Evolutionary conservation across 352 stramenopile species (phyloP).

Genomic region (Phytophthora citricola): DNA sequence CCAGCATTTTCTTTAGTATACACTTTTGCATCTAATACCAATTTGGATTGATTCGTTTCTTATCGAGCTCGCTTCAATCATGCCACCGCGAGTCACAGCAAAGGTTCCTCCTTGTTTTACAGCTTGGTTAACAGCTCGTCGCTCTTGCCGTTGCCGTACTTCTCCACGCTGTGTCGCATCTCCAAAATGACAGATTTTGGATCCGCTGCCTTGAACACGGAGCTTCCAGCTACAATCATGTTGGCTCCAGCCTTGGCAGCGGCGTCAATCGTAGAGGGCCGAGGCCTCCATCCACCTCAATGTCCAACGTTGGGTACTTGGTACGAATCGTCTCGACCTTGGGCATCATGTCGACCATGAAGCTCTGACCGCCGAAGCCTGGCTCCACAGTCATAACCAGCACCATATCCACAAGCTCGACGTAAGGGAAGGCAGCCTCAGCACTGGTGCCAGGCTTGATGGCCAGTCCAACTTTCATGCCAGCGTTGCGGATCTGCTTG

Average conservation of each 20-base stretch:
- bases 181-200: conserved; percentile 75
- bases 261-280: conserved; percentile 93
- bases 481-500: conserved; percentile 81
- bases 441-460: conserved; percentile 96
- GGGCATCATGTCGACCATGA: conserved; percentile 96
- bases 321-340: conserved; percentile 92
- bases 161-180: conserved; percentile 88
- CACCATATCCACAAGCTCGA: conserved; percentile 94
- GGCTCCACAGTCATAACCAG: conserved; percentile 99
- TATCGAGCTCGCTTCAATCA: background rate
- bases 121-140: conserved; percentile 67
- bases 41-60: conserved; percentile 34
- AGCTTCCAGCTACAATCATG: conserved; percentile 97
- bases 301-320: conserved; percentile 95
- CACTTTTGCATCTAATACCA: conserved; percentile 40
- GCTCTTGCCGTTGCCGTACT: conserved; percentile 76
- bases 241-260: conserved; percentile 96
- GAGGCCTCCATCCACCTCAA: conserved; percentile 98
- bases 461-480: conserved; percentile 96
- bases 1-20: conserved; percentile 30
- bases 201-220: conserved; percentile 90
- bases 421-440: conserved; percentile 83
- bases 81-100: no score
- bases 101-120: conserved; percentile 16
- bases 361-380: conserved; percentile 97